Percentiles rank a stretch among this genome's conserved stretches.
Conservation (phyloP, 495 filamentous ascomycete genomes). For the Aspergillus taichungensis region DNA sequence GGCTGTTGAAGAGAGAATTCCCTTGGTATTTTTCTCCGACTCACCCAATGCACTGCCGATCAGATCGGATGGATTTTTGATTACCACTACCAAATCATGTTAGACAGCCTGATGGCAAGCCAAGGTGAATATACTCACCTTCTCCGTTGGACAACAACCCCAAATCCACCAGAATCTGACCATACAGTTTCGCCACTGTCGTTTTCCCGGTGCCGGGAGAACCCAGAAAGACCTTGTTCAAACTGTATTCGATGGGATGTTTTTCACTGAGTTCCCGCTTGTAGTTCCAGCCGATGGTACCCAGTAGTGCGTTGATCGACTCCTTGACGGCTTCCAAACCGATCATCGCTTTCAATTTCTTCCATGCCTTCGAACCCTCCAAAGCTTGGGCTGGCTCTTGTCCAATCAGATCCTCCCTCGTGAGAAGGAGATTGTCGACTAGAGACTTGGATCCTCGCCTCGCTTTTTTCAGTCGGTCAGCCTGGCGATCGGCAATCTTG, state of each 20-base stretch:
- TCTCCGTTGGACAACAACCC: slow-evolving; percentile 54
- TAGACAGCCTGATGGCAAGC: background rate
- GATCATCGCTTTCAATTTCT: slow-evolving; percentile 48
- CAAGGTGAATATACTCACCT: slow-evolving; percentile 30
- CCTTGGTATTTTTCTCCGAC: slow-evolving; percentile 65
- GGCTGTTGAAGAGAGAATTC: slow-evolving; percentile 52
- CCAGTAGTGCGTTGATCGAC: slow-evolving; percentile 45
- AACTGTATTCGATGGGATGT: slow-evolving; percentile 43
- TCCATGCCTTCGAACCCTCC: slow-evolving; percentile 44
- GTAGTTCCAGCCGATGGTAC: slow-evolving; percentile 54
- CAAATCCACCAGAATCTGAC: slow-evolving; percentile 52
- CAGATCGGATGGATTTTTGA: slow-evolving; percentile 69
- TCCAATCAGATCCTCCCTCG: slow-evolving; percentile 56
- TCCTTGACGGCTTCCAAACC: slow-evolving; percentile 57
- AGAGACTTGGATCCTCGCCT: slow-evolving; percentile 14
- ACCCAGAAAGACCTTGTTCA: slow-evolving; percentile 67
- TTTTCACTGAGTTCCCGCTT: slow-evolving; percentile 51
- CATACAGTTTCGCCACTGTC: slow-evolving; percentile 66
- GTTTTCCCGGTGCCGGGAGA: slow-evolving; percentile 72
- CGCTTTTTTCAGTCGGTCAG: slow-evolving; percentile 42
- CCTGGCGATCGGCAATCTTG: slow-evolving; percentile 48
- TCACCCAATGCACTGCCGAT: slow-evolving; percentile 53
- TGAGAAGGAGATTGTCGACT: slow-evolving; percentile 43
- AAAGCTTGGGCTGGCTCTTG: slow-evolving; percentile 52
- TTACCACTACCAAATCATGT: slow-evolving; percentile 37